Evolutionary conservation across 306 rosid species (phyloP).

Genomic region (Lathyrus oleraceus): DNA sequence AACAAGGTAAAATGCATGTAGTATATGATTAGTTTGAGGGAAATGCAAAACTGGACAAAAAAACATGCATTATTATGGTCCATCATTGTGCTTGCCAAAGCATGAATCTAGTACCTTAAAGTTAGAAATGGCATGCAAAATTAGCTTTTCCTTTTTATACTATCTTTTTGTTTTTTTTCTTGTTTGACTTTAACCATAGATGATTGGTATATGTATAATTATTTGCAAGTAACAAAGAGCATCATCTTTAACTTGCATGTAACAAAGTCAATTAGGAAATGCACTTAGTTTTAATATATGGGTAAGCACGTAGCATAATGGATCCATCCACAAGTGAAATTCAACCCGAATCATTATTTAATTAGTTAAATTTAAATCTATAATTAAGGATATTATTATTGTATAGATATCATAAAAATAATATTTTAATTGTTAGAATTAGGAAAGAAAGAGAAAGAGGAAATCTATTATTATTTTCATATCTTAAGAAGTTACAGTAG

Average conservation of each 20-base stretch:
- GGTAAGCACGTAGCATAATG: background rate
- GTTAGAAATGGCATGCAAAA: constrained; percentile 32
- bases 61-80: constrained; percentile 34
- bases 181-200: constrained; percentile 29
- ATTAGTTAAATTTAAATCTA: too few species aligned
- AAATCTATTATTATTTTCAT: too few species aligned
- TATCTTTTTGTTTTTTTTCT: background rate
- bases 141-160: constrained; percentile 24
- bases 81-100: constrained; percentile 38
- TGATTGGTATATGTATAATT: background rate
- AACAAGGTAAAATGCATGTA: constrained; percentile 16
- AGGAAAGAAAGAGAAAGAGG: too few species aligned
- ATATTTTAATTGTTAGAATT: too few species aligned
- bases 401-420: too few species aligned
- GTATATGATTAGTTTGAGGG: background rate
- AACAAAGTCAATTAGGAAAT: background rate
- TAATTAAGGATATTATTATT: too few species aligned
- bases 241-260: background rate
- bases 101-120: constrained; percentile 3
- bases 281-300: background rate
- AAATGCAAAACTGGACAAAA: background rate
- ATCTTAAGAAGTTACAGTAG: too few species aligned
- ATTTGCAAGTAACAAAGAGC: background rate
- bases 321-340: background rate
- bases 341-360: too few species aligned